These are phyloP conservation scores for Coprinopsis strossmayeri DNA, from an alignment of 768 basidiomycete genomes.

Conservation along the genomic window DNA sequence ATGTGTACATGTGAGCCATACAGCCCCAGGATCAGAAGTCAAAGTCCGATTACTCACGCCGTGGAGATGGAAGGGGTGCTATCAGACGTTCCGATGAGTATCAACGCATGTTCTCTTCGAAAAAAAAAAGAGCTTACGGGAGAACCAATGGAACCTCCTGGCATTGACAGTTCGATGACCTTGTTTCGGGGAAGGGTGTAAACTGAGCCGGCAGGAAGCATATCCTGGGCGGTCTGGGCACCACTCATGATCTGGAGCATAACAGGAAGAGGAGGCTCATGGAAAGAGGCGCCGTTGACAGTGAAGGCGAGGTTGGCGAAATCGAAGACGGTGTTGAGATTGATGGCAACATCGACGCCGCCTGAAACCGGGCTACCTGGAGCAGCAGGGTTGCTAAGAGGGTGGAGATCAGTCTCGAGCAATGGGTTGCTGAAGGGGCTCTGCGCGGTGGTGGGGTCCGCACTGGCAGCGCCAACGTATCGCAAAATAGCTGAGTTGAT, in stretches of 20 bases:
- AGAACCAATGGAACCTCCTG: constrained; percentile 27
- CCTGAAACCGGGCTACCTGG: not conserved
- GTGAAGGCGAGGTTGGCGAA: constrained; percentile 17
- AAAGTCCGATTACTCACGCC: constrained; percentile 23
- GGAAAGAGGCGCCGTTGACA: not conserved
- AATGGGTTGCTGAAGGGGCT: constrained; percentile 20
- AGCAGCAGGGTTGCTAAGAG: constrained; percentile 18
- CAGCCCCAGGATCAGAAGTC: no score
- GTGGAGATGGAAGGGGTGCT: constrained; percentile 35
- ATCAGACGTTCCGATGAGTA: not conserved
- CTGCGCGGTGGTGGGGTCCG: constrained; percentile 32
- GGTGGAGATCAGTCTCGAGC: constrained; percentile 30
- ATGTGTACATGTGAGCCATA: not conserved
- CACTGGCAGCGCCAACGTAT: constrained; percentile 33
- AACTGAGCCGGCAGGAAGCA: constrained; percentile 34
- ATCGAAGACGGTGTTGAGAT: constrained; percentile 26
- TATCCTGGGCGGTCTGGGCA: constrained; percentile 22
- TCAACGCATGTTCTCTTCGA: not conserved
- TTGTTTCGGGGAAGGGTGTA: constrained; percentile 36
- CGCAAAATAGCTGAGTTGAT: constrained; percentile 50
- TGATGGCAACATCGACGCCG: not conserved
- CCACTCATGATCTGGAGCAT: constrained; percentile 39
- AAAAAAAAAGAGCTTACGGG: constrained; percentile 22
- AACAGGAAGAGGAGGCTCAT: constrained; percentile 33
- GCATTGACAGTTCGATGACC: constrained; percentile 42